These are phyloP conservation scores for Sporothrix sp. DNA, from an alignment of 2,329 filamentous ascomycete species.

Conservation along the genomic window DNA sequence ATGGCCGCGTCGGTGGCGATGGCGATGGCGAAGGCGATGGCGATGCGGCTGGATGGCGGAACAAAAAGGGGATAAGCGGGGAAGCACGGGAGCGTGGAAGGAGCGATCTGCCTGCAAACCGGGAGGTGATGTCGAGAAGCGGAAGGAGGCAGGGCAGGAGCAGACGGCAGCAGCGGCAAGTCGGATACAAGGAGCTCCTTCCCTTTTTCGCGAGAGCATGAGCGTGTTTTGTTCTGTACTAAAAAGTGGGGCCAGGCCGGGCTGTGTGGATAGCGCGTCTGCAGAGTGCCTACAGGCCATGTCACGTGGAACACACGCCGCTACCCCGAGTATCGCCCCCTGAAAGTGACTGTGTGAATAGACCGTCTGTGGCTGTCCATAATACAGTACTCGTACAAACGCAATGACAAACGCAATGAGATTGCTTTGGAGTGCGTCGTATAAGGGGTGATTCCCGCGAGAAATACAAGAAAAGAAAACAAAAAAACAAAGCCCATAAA, in stretches of 20 bases:
- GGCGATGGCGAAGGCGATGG: not conserved
- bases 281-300: not conserved
- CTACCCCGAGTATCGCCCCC: not conserved
- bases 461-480: not conserved
- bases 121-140: no score
- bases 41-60: no score
- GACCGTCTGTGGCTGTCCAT: no score
- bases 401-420: no score
- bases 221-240: slow-evolving; percentile 3
- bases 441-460: no score
- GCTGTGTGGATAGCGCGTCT: not conserved
- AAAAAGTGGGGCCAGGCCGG: not conserved
- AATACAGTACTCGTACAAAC: no score
- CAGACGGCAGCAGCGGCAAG: no score
- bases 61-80: not conserved
- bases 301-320: not conserved
- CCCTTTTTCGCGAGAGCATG: not conserved
- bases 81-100: not conserved
- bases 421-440: no score
- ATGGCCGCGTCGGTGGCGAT: slow-evolving; percentile 11
- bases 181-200: slow-evolving; percentile 5
- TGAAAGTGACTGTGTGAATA: not conserved
- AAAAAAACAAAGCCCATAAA: not conserved
- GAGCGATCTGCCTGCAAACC: not conserved
- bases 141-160: not conserved